phyloP scores from a whole-genome alignment of 2,329 filamentous ascomycete genomes.

The Aspergillus sp. region DNA sequence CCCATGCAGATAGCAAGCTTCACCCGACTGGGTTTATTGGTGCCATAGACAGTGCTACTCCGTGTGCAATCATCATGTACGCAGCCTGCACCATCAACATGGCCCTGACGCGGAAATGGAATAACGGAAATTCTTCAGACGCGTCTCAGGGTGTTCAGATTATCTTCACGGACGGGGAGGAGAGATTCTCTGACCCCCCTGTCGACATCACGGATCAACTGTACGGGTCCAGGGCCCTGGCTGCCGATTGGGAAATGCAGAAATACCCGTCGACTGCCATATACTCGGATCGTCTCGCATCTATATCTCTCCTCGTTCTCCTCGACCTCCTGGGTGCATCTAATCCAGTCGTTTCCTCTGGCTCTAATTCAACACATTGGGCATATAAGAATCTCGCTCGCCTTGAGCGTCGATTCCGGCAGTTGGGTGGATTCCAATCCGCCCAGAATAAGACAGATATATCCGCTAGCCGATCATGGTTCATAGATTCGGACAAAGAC shows the following conservation, averaged over 20 bases:
- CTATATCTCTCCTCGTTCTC: constrained; percentile 86
- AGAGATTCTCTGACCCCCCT: constrained; percentile 69
- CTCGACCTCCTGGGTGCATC: constrained; percentile 78
- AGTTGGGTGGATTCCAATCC: too few species aligned
- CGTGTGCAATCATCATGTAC: constrained; percentile 90
- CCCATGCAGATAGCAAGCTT: constrained; percentile 87
- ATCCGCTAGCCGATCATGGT: constrained; percentile 49
- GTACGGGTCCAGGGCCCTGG: constrained; percentile 82
- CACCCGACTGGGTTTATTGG: constrained; percentile 82
- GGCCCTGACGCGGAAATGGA: constrained; percentile 79
- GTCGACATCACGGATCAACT: constrained; percentile 61
- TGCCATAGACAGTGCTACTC: constrained; percentile 86
- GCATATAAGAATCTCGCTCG: constrained; percentile 75
- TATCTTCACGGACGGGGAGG: constrained; percentile 85
- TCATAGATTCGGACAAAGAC: constrained; percentile 62
- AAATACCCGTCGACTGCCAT: constrained; percentile 68
- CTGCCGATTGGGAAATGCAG: constrained; percentile 72
- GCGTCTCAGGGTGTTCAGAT: constrained; percentile 83
- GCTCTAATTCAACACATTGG: constrained; percentile 88
- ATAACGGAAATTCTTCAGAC: constrained; percentile 62
- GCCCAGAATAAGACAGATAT: too few species aligned
- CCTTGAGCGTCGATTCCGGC: constrained; percentile 70
- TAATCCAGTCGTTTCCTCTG: constrained; percentile 71
- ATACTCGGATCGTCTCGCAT: constrained; percentile 69
- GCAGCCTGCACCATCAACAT: constrained; percentile 74